Percentiles rank a stretch among this genome's conserved stretches.
These are phyloP conservation scores for Rhizopus microsporus DNA, from an alignment of 371 early-diverging fungal species.

Conservation along the genomic window DNA sequence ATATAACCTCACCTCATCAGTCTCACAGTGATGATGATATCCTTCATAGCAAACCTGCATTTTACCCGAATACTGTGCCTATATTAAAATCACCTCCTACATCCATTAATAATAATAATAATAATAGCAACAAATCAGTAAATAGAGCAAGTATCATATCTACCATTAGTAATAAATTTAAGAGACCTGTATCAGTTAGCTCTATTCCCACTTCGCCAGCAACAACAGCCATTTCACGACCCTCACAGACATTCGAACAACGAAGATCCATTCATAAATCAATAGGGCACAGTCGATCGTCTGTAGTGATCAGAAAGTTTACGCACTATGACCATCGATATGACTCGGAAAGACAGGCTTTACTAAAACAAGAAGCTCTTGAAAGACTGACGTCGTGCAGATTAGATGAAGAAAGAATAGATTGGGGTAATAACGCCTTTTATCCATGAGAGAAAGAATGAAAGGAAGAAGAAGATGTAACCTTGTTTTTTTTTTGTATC, in stretches of 20 bases:
- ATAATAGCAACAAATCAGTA: background rate
- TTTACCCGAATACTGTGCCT: slow-evolving; percentile 7
- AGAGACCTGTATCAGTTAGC: slow-evolving; percentile 14
- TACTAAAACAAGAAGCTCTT: slow-evolving; percentile 34
- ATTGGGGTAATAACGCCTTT: slow-evolving; percentile 28
- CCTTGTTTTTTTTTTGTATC: background rate
- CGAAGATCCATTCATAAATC: slow-evolving; percentile 26
- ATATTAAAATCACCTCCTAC: slow-evolving; percentile 19
- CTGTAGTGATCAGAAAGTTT: slow-evolving; percentile 15
- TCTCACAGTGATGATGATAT: slow-evolving; percentile 15
- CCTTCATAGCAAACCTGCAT: background rate
- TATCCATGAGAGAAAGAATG: background rate
- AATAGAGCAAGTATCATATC: slow-evolving; percentile 7
- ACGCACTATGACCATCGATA: slow-evolving; percentile 56
- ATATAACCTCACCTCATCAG: slow-evolving; percentile 19
- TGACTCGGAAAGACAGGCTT: slow-evolving; percentile 35
- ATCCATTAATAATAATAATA: background rate
- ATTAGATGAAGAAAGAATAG: slow-evolving; percentile 16
- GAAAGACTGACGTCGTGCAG: slow-evolving; percentile 17
- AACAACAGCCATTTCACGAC: slow-evolving; percentile 9
- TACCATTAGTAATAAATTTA: slow-evolving; percentile 18
- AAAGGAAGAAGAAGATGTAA: background rate
- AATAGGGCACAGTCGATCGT: background rate
- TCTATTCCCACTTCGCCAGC: slow-evolving; percentile 3
- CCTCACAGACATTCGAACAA: slow-evolving; percentile 29